Conservation (phyloP, 192 early-diverging fungal species). For the Backusella mclennaniae region DNA sequence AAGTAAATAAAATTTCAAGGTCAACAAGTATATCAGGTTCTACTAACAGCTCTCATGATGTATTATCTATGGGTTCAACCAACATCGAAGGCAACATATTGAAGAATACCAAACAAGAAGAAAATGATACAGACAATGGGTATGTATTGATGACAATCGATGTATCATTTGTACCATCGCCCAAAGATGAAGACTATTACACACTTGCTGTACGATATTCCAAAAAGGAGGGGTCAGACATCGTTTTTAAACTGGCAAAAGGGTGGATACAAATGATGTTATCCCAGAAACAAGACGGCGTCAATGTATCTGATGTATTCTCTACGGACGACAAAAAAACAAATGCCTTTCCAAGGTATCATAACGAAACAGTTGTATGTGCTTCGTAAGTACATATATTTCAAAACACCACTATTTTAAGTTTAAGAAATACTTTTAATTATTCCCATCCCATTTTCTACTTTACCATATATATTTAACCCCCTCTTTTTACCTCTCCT, state of each 20-base stretch:
- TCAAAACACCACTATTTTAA: background rate
- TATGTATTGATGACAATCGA: slow-evolving; percentile 21
- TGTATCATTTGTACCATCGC: background rate
- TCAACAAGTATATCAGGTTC: background rate
- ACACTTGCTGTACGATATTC: slow-evolving; percentile 15
- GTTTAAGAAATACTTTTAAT: background rate
- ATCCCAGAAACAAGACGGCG: background rate
- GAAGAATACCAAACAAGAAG: background rate
- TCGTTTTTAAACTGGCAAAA: slow-evolving; percentile 25
- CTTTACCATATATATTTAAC: background rate
- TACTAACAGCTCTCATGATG: background rate
- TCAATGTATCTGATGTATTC: background rate
- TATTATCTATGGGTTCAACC: slow-evolving; percentile 3
- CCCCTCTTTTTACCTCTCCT: background rate
- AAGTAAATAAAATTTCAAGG: background rate
- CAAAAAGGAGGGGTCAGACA: slow-evolving; percentile 15
- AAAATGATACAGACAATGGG: background rate
- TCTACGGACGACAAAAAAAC: background rate
- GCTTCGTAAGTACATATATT: background rate
- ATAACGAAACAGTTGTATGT: background rate
- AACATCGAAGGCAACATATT: background rate
- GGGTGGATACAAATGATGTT: slow-evolving; percentile 19
- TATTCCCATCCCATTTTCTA: background rate
- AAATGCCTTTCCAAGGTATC: background rate
- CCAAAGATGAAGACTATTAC: slow-evolving; percentile 9